Percentiles rank a stretch among this genome's conserved stretches.
These are phyloP conservation scores for Ambrosia artemisiifolia DNA, from an alignment of 129 eudicot species.

Conservation along the genomic window DNA sequence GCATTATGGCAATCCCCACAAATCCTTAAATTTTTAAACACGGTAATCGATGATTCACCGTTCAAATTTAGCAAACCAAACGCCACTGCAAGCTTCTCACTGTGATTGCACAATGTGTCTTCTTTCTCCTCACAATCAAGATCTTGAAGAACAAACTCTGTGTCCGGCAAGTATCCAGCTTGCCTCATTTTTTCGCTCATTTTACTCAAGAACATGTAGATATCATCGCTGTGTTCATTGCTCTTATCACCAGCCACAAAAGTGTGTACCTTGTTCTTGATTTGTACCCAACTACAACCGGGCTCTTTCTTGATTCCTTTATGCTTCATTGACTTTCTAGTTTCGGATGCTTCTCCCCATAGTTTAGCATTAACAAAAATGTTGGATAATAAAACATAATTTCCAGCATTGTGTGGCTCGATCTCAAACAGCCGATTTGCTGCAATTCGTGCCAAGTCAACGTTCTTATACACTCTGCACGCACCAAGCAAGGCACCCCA, in stretches of 20 bases:
- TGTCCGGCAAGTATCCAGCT: constrained; percentile 68
- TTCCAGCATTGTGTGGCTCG: constrained; percentile 77
- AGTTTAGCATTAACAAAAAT: constrained; percentile 62
- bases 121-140: constrained; percentile 77
- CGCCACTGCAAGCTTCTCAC: constrained; percentile 92
- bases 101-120: constrained; percentile 73
- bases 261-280: constrained; percentile 59
- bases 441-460: constrained; percentile 63
- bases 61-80: constrained; percentile 70
- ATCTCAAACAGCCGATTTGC: constrained; percentile 70
- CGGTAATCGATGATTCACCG: constrained; percentile 64
- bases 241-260: constrained; percentile 70
- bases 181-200: constrained; percentile 62
- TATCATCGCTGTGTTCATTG: constrained; percentile 46
- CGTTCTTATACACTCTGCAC: constrained; percentile 71
- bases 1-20: constrained; percentile 88
- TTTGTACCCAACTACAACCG: constrained; percentile 87
- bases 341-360: constrained; percentile 76
- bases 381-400: constrained; percentile 65
- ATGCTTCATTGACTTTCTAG: constrained; percentile 60
- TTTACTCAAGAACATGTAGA: constrained; percentile 49
- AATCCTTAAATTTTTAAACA: constrained; percentile 81
- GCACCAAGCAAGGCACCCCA: constrained; percentile 91
- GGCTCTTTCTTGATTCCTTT: constrained; percentile 73
- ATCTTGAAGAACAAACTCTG: constrained; percentile 85